Conservation (phyloP, 495 filamentous ascomycete species). For the Lasiosphaeriaceae sp. region DNA sequence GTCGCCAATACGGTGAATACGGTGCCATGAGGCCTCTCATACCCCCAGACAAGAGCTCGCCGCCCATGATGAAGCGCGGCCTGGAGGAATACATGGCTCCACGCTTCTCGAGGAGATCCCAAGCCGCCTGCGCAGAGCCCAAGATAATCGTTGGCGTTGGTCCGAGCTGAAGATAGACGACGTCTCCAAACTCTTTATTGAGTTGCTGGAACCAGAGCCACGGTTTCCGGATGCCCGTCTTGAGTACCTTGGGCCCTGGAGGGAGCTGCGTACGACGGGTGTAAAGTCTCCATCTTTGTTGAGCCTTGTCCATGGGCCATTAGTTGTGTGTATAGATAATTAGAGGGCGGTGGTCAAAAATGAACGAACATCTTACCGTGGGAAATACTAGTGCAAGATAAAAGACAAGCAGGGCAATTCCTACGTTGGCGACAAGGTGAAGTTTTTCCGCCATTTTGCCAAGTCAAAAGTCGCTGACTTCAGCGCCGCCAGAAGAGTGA, state of each 20-base stretch:
- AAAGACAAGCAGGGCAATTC: background rate
- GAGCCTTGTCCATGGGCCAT: constrained; percentile 9
- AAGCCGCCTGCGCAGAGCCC: constrained; percentile 59
- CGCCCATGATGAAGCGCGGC: constrained; percentile 48
- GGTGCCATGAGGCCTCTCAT: constrained; percentile 48
- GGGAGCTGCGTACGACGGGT: constrained; percentile 30
- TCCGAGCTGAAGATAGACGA: constrained; percentile 62
- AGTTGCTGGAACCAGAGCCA: constrained; percentile 60
- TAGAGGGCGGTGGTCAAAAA: no score
- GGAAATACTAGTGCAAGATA: constrained; percentile 44
- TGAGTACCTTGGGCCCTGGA: constrained; percentile 29
- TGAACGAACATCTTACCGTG: no score
- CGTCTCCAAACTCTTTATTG: constrained; percentile 50
- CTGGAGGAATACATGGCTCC: constrained; percentile 49
- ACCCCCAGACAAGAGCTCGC: constrained; percentile 47
- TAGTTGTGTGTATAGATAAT: no score
- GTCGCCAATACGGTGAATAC: constrained; percentile 49
- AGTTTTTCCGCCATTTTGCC: no score
- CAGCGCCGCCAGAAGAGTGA: no score
- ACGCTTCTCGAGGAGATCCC: constrained; percentile 48
- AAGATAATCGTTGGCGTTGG: constrained; percentile 60
- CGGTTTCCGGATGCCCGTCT: constrained; percentile 39
- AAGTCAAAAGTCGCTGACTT: no score
- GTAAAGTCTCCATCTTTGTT: constrained; percentile 28
- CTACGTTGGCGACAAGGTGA: background rate